phyloP scores from a whole-genome alignment of 495 filamentous ascomycete species.

The Penicillium cinerascens region DNA sequence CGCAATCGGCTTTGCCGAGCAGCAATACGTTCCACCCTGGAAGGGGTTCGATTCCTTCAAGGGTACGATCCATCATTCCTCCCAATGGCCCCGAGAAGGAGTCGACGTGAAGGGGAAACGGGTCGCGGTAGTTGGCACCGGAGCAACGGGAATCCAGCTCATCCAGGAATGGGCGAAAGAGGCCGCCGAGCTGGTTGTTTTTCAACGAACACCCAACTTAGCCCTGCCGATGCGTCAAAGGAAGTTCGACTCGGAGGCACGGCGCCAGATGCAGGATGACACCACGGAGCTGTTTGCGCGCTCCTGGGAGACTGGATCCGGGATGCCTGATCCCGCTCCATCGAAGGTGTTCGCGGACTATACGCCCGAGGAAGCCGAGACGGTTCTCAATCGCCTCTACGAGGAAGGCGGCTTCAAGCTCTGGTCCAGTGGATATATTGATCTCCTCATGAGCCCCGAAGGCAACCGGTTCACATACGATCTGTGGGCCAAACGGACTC shows the following conservation, averaged over 20 bases:
- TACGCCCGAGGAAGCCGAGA: background rate
- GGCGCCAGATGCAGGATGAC: background rate
- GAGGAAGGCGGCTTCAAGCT: slow-evolving; percentile 4
- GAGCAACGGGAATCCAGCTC: slow-evolving; percentile 58
- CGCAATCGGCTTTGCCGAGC: slow-evolving; percentile 31
- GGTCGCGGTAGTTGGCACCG: slow-evolving; percentile 54
- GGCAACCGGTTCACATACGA: slow-evolving; percentile 4
- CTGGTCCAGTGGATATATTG: background rate
- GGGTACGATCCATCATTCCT: slow-evolving; percentile 43
- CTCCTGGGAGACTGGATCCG: background rate
- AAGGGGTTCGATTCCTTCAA: slow-evolving; percentile 50
- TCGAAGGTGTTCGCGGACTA: background rate
- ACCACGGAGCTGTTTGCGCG: background rate
- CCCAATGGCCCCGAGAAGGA: slow-evolving; percentile 37
- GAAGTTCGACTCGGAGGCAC: background rate
- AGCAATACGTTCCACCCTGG: slow-evolving; percentile 44
- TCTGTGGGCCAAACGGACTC: slow-evolving; percentile 34
- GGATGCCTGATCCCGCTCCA: background rate
- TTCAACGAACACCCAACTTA: slow-evolving; percentile 53
- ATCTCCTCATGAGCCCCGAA: background rate
- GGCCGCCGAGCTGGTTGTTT: slow-evolving; percentile 43
- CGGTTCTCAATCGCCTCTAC: slow-evolving; percentile 1
- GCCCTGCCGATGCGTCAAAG: slow-evolving; percentile 48
- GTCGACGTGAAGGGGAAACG: slow-evolving; percentile 46
- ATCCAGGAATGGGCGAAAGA: slow-evolving; percentile 42